A percentile compares a stretch with the other conserved stretches of the same genome.
Conservation (phyloP, 169 alveolate species). For the Eimeria tenella region DNA sequence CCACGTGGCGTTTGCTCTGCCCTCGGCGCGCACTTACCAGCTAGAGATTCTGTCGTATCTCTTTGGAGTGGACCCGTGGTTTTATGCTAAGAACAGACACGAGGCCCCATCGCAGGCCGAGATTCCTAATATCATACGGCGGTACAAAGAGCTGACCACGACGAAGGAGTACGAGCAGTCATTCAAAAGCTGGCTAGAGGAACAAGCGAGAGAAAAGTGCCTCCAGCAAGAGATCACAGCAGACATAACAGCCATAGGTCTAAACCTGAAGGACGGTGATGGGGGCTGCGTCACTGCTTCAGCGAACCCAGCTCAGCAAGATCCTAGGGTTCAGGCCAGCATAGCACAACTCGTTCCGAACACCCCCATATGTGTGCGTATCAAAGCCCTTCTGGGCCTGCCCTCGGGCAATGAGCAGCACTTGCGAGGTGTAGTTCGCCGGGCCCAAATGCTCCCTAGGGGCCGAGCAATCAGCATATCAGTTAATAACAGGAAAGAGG, state of each 20-base stretch:
- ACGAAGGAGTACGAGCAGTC: slow-evolving; percentile 44
- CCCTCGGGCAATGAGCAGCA: slow-evolving; percentile 74
- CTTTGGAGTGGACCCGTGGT: slow-evolving; percentile 72
- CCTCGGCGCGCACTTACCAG: slow-evolving; percentile 68
- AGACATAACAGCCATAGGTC: slow-evolving; percentile 28
- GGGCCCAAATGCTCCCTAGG: neutral
- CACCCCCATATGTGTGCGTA: slow-evolving; percentile 69
- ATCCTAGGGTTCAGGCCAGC: slow-evolving; percentile 39
- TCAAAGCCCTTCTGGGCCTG: slow-evolving; percentile 68
- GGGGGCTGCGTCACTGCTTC: slow-evolving; percentile 17
- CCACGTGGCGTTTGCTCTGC: slow-evolving; percentile 19
- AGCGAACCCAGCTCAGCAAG: slow-evolving; percentile 17
- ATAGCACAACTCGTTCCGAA: slow-evolving; percentile 42
- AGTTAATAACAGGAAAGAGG: slow-evolving; percentile 58
- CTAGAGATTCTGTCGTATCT: slow-evolving; percentile 52
- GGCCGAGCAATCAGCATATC: slow-evolving; percentile 23
- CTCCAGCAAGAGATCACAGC: slow-evolving; percentile 28
- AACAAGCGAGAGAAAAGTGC: slow-evolving; percentile 26
- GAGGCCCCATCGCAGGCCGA: slow-evolving; percentile 65
- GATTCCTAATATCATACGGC: slow-evolving; percentile 8
- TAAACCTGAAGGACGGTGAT: slow-evolving; percentile 1
- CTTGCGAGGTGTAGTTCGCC: slow-evolving; percentile 59
- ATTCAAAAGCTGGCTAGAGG: slow-evolving; percentile 39
- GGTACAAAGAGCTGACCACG: slow-evolving; percentile 44
- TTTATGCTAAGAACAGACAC: slow-evolving; percentile 62